A percentile compares a stretch with the other conserved stretches of the same genome.
These are phyloP conservation scores for Blakeslea trispora DNA, from an alignment of 371 early-diverging fungal species.

Conservation along the genomic window DNA sequence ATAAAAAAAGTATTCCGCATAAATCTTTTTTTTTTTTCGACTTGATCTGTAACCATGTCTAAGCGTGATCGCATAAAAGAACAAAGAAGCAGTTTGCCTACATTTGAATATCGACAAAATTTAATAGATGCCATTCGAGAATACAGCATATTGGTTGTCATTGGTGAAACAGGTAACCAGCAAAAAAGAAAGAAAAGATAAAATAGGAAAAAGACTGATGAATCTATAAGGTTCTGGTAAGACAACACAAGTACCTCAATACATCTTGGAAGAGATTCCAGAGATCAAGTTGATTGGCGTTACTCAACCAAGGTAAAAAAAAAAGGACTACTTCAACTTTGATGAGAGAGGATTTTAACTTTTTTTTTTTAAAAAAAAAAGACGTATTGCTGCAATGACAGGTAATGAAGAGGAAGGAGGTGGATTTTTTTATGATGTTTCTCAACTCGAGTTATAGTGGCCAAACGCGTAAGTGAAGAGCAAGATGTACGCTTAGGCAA, in stretches of 20 bases:
- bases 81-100: slow-evolving; percentile 42
- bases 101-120: slow-evolving; percentile 57
- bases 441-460: slow-evolving; percentile 54
- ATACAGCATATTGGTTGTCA: slow-evolving; percentile 67
- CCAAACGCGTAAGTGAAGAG: slow-evolving; percentile 82
- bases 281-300: slow-evolving; percentile 62
- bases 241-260: slow-evolving; percentile 93
- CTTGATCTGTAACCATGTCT: slow-evolving; percentile 6
- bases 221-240: slow-evolving; percentile 79
- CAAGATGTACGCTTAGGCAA: slow-evolving; percentile 59
- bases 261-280: slow-evolving; percentile 66
- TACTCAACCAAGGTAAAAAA: slow-evolving; percentile 72
- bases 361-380: slow-evolving; percentile 18
- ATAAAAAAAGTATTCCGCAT: neutral
- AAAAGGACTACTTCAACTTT: neutral
- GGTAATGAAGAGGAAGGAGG: too few relatives aligned
- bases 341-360: neutral
- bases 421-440: too few relatives aligned
- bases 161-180: slow-evolving; percentile 81
- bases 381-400: slow-evolving; percentile 91
- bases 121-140: slow-evolving; percentile 68
- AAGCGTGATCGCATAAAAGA: slow-evolving; percentile 21
- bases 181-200: neutral
- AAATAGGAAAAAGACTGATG: neutral
- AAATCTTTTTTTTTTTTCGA: neutral